phyloP scores from a whole-genome alignment of 2,329 filamentous ascomycete genomes.

The Cladosporium sp. region DNA sequence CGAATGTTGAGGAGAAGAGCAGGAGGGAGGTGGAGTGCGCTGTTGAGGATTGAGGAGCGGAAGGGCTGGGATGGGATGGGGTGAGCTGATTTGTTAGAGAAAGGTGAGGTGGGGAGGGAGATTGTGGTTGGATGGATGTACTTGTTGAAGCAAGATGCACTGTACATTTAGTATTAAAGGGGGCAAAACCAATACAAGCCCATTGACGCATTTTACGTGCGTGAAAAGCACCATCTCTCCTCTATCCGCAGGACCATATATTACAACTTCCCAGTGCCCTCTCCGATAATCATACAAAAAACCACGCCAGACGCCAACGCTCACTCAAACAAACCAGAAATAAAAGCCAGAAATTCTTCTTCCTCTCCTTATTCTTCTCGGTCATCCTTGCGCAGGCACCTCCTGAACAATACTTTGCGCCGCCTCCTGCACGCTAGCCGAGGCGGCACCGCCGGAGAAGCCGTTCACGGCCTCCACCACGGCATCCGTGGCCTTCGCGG shows the following conservation, averaged over 20 bases:
- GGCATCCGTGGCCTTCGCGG: slow-evolving; percentile 18
- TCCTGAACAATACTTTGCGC: slow-evolving; percentile 1
- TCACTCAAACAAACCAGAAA: slow-evolving; percentile 3
- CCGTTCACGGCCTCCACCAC: slow-evolving; percentile 20
- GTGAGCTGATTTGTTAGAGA: no score
- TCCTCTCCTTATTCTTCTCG: background rate
- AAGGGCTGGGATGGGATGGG: no score
- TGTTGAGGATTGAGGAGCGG: no score
- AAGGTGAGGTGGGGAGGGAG: no score
- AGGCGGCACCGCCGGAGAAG: slow-evolving; percentile 3
- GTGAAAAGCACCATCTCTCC: no score
- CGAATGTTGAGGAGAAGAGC: background rate
- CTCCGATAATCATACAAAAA: background rate
- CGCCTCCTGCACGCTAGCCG: background rate
- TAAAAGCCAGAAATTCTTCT: no score
- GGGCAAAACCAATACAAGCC: no score
- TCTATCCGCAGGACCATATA: background rate
- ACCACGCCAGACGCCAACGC: slow-evolving; percentile 4
- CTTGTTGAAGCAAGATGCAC: no score
- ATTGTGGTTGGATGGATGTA: no score
- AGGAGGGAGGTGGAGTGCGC: no score
- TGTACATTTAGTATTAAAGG: no score
- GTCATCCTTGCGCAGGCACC: slow-evolving; percentile 5
- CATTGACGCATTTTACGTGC: no score
- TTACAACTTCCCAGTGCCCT: background rate